Conservation (phyloP, 345 rosid genomes). For the Zanthoxylum bungeanum region DNA sequence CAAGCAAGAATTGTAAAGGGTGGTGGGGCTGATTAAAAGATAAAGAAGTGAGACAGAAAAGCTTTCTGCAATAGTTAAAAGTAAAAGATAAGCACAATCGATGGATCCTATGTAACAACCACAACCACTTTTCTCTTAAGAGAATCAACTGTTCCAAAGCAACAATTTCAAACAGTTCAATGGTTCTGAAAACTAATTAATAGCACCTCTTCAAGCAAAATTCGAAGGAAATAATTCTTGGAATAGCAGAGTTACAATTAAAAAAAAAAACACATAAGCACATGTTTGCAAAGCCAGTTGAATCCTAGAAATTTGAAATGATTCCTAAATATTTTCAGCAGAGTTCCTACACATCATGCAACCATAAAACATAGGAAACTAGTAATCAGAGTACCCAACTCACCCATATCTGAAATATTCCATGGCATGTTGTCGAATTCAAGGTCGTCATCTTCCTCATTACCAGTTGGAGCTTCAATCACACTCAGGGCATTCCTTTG, state of each 20-base stretch:
- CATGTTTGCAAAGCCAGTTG: neutral
- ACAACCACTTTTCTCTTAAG: slow-evolving; percentile 24
- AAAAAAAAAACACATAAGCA: neutral
- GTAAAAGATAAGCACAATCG: slow-evolving; percentile 49
- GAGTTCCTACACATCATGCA: too few species aligned
- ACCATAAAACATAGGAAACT: slow-evolving; percentile 1
- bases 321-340: neutral
- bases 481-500: slow-evolving; percentile 99
- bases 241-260: too few species aligned
- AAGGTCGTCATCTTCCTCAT: slow-evolving; percentile 75
- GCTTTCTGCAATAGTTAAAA: slow-evolving; percentile 52
- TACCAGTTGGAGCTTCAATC: slow-evolving; percentile 94
- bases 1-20: slow-evolving; percentile 24
- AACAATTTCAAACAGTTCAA: slow-evolving; percentile 10
- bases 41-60: slow-evolving; percentile 31
- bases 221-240: too few species aligned
- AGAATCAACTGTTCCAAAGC: slow-evolving; percentile 2
- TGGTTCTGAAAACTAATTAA: neutral
- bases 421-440: slow-evolving; percentile 62
- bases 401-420: slow-evolving; percentile 81
- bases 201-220: neutral
- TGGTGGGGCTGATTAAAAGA: slow-evolving; percentile 43
- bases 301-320: neutral
- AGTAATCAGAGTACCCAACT: slow-evolving; percentile 8
- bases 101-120: slow-evolving; percentile 68